phyloP scores from a whole-genome alignment of 768 basidiomycete genomes.

The Amanita pallidorosea region DNA sequence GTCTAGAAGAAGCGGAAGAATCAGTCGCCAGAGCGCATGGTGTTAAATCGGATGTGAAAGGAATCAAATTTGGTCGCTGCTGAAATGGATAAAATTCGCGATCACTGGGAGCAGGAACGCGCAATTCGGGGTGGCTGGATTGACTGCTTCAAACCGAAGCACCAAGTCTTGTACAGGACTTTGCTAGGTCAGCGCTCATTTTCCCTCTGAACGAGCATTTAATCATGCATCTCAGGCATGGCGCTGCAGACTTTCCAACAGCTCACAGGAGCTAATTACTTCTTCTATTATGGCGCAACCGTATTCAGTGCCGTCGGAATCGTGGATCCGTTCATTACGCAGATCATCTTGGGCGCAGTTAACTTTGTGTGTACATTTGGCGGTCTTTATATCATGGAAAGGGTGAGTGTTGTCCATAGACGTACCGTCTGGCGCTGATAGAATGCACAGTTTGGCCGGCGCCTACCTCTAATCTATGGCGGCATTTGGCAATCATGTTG shows the following conservation, averaged over 20 bases:
- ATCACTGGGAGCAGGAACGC: conserved; percentile 39
- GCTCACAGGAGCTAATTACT: conserved; percentile 61
- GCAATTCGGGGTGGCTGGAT: conserved; percentile 13
- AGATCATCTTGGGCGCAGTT: conserved; percentile 67
- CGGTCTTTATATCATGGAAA: conserved; percentile 65
- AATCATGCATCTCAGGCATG: conserved; percentile 29
- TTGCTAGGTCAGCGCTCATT: conserved; percentile 27
- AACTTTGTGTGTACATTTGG: conserved; percentile 66
- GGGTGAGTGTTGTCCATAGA: conserved; percentile 20
- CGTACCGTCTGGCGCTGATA: background rate
- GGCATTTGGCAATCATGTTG: conserved; percentile 62
- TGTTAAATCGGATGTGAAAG: conserved; percentile 25
- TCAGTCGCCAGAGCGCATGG: conserved; percentile 41
- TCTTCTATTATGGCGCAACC: conserved; percentile 60
- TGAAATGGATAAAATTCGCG: conserved; percentile 46
- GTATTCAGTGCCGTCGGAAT: conserved; percentile 61
- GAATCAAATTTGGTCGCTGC: conserved; percentile 30
- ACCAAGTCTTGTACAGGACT: conserved; percentile 54
- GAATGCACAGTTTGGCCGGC: conserved; percentile 43
- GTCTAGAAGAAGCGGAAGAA: conserved; percentile 34
- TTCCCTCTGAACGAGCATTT: background rate
- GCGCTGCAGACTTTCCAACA: conserved; percentile 62
- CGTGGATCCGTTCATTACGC: conserved; percentile 60
- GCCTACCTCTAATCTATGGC: conserved; percentile 53
- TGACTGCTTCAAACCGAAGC: conserved; percentile 8